These are phyloP conservation scores for Bolboschoenoplectus hybrid DNA, from an alignment of 202 grass and related monocot species.

Conservation along the genomic window DNA sequence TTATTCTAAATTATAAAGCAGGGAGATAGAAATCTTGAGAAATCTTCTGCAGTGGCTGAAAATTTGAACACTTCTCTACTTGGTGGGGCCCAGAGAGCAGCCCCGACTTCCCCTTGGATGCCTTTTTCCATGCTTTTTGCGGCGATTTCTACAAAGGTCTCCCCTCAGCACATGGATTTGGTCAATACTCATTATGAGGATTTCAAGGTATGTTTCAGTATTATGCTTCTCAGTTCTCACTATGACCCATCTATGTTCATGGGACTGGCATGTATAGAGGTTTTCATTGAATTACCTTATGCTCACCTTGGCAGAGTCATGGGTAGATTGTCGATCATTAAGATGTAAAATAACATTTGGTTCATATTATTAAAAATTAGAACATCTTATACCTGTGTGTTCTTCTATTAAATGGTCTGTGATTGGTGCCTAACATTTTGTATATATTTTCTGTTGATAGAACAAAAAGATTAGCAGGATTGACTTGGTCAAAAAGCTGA, in stretches of 20 bases:
- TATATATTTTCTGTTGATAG: conserved; percentile 43
- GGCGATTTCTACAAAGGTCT: conserved; percentile 90
- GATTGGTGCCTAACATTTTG: background rate
- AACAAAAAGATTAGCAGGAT: conserved; percentile 80
- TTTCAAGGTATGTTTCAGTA: conserved; percentile 67
- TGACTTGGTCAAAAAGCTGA: conserved; percentile 78
- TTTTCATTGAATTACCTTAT: background rate
- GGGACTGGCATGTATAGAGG: background rate
- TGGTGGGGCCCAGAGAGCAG: conserved; percentile 53
- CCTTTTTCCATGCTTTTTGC: conserved; percentile 99
- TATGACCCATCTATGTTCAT: conserved; percentile 7
- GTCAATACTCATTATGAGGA: conserved; percentile 84
- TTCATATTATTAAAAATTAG: background rate
- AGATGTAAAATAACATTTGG: background rate
- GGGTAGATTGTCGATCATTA: background rate
- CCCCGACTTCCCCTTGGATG: conserved; percentile 90
- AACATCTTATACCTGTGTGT: background rate
- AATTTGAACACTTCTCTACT: conserved; percentile 55
- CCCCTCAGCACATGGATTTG: conserved; percentile 79
- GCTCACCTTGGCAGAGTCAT: background rate
- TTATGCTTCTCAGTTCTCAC: background rate
- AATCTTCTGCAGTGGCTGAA: conserved; percentile 56
- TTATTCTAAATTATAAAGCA: conserved; percentile 41
- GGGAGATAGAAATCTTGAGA: conserved; percentile 48
- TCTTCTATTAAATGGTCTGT: background rate